These are phyloP conservation scores for Coleophoma crateriformis DNA, from an alignment of 2,329 filamentous ascomycete species.

Conservation along the genomic window DNA sequence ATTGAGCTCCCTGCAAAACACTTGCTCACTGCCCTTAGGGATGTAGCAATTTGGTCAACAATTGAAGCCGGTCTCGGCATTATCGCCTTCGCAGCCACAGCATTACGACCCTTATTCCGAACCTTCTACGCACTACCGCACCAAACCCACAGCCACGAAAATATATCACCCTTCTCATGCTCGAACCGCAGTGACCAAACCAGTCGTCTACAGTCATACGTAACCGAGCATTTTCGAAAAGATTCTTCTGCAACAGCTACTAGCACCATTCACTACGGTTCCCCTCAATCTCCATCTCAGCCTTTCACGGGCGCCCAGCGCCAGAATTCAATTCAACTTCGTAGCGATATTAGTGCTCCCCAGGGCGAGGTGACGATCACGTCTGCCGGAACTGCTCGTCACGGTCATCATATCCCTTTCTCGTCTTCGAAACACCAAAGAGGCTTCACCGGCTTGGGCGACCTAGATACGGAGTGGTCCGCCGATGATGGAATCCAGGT, in stretches of 20 bases:
- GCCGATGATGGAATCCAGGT: background rate
- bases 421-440: too few relatives aligned
- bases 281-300: too few relatives aligned
- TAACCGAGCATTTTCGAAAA: too few relatives aligned
- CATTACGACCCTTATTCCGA: slow-evolving; percentile 36
- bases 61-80: slow-evolving; percentile 42
- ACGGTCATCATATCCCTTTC: too few relatives aligned
- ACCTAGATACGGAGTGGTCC: background rate
- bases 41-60: slow-evolving; percentile 41
- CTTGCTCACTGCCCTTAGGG: background rate
- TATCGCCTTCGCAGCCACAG: slow-evolving; percentile 40
- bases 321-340: background rate
- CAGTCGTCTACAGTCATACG: background rate
- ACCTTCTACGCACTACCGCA: slow-evolving; percentile 13
- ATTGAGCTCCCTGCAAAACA: background rate
- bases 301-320: too few relatives aligned
- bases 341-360: background rate
- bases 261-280: background rate
- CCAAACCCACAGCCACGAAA: background rate
- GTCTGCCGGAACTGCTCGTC: background rate
- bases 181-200: background rate
- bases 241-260: background rate
- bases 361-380: background rate
- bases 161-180: background rate
- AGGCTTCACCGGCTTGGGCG: too few relatives aligned